A percentile compares a stretch with the other conserved stretches of the same genome.
phyloP scores from a whole-genome alignment of 805 yeast genomes.

The Scheffersomyces amazonensis region DNA sequence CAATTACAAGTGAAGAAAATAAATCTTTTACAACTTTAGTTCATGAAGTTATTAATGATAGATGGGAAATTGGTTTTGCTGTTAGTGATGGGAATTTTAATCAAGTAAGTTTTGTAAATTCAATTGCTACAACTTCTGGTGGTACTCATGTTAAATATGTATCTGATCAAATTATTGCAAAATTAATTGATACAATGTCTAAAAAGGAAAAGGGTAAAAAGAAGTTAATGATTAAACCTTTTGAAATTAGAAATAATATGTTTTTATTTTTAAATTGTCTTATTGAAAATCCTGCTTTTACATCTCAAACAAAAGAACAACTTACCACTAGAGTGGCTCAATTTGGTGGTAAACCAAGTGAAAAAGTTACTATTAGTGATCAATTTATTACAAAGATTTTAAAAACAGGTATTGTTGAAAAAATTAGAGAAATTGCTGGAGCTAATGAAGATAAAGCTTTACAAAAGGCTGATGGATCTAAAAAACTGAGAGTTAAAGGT shows the following conservation, averaged over 20 bases:
- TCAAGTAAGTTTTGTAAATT: slow-evolving; percentile 95
- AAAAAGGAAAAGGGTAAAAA: slow-evolving; percentile 65
- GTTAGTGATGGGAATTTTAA: slow-evolving; percentile 86
- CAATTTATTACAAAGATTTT: slow-evolving; percentile 66
- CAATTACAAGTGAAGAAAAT: slow-evolving; percentile 31
- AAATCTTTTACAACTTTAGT: slow-evolving; percentile 50
- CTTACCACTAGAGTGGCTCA: slow-evolving; percentile 84
- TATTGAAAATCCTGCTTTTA: slow-evolving; percentile 94
- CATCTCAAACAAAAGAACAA: slow-evolving; percentile 96
- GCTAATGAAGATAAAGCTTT: slow-evolving; percentile 85
- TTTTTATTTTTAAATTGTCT: slow-evolving; percentile 88
- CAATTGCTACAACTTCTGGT: slow-evolving; percentile 96
- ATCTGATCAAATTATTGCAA: slow-evolving; percentile 78
- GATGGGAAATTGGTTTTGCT: slow-evolving; percentile 97
- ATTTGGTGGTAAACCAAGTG: slow-evolving; percentile 71
- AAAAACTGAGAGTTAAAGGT: slow-evolving; percentile 81
- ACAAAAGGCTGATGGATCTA: slow-evolving; percentile 84
- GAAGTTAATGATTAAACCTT: slow-evolving; percentile 73
- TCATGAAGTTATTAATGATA: slow-evolving; percentile 74
- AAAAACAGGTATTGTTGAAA: slow-evolving; percentile 70
- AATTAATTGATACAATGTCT: slow-evolving; percentile 62
- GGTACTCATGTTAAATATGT: slow-evolving; percentile 92
- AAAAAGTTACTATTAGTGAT: slow-evolving; percentile 66
- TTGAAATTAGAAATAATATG: slow-evolving; percentile 86
- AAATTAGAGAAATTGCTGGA: slow-evolving; percentile 77